Conservation (phyloP, 1,284 basidiomycete genomes). For the Cutaneotrichosporon sp. region DNA sequence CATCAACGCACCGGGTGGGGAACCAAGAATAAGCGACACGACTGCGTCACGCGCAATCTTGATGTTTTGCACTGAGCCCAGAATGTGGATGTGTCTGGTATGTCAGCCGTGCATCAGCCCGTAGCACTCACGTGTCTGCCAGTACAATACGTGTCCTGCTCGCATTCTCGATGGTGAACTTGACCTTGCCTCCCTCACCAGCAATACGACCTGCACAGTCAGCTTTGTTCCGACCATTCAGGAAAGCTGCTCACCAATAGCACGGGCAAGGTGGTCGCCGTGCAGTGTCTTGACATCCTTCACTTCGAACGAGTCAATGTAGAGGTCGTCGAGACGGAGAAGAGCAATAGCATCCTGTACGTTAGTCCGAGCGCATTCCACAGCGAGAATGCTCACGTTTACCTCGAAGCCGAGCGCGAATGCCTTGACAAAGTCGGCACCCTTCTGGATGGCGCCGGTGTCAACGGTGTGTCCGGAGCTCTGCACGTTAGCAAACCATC, state of each 20-base stretch:
- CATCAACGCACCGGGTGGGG: slow-evolving; percentile 66
- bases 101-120: not conserved
- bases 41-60: slow-evolving; percentile 94
- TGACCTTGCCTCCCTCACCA: slow-evolving; percentile 95
- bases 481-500: slow-evolving; percentile 49
- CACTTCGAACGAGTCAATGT: slow-evolving; percentile 97
- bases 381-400: slow-evolving; percentile 55
- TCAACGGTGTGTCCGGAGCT: slow-evolving; percentile 93
- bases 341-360: slow-evolving; percentile 87
- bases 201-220: slow-evolving; percentile 79
- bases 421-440: slow-evolving; percentile 96
- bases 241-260: slow-evolving; percentile 64
- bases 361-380: not conserved
- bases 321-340: slow-evolving; percentile 89
- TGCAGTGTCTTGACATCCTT: slow-evolving; percentile 98
- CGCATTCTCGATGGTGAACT: slow-evolving; percentile 97
- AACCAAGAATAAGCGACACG: slow-evolving; percentile 89
- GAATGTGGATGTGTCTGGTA: slow-evolving; percentile 55
- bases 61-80: slow-evolving; percentile 68
- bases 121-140: slow-evolving; percentile 75
- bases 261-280: slow-evolving; percentile 91
- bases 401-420: slow-evolving; percentile 92
- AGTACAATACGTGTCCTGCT: slow-evolving; percentile 93
- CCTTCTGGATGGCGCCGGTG: slow-evolving; percentile 86
- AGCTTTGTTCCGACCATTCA: not conserved